Evolutionary conservation across 768 basidiomycete species (phyloP), one percentile per base, ranked within the genome.

Genomic region (Suillus tomentosus): DNA sequence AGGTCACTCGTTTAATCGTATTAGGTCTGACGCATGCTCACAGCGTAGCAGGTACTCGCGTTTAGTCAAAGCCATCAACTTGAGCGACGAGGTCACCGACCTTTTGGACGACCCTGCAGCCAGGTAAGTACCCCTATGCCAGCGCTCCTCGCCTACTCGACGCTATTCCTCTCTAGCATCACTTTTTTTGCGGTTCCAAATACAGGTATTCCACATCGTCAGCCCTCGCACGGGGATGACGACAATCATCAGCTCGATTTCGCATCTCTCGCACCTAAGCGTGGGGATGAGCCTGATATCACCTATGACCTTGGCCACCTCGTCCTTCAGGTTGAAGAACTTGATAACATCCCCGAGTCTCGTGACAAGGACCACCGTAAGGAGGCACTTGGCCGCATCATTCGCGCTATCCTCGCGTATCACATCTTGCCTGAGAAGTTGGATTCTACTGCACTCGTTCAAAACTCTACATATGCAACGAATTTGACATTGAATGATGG

Each of bases 141-240:
- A 31, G 3, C n/a, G n/a, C 22, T 13, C 27, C n/a, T 56, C 56
- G 13, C 55, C 45, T n/a, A 57, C 13, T 58, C 36, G 48, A 64
- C 11, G 22, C 36, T 45, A 37, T 27, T 42, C 40, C n/a, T 17
- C 51, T 36, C 9, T 48, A 85, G 84, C n/a, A 62, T 85, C 27
- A 85, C 85, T 0, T 83, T 85, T 72, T 85, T 86, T 64, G 85
- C 84, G 0, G 77, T 80, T 19, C 81, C 83, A 5, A 78, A 85
- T 67, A 76, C 71, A 61, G 83, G 78, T n/a, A 68, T 85, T 22
- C 79, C 69, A 13, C 75, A 67, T 37, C 67, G 62, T 17, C 68
- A 47, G n/a, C 75, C 56, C 61, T 68, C 31, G 27, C 62, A 47
- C n/a, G 43, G 48, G 13, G 55, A 60, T 27, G 60, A 56, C 22